Conservation (phyloP, 805 yeast genomes). For the Metschnikowia kunwiensis region DNA sequence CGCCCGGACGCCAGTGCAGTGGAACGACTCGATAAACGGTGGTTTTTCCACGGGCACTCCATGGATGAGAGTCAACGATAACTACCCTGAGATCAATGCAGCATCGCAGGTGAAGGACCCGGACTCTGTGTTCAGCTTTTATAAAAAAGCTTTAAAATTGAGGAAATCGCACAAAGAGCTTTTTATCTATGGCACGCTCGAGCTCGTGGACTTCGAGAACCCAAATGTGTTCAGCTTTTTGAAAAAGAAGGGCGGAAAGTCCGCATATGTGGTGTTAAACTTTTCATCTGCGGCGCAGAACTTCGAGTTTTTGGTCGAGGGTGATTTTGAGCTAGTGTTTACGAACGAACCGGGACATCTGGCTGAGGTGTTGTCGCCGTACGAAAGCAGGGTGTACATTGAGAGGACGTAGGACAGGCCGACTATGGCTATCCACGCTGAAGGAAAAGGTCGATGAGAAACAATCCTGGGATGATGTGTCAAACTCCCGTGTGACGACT, state of each 20-base stretch:
- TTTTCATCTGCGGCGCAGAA: conserved; percentile 16
- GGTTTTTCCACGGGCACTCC: conserved; percentile 50
- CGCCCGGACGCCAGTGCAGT: conserved; percentile 55
- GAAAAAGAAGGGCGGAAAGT: conserved; percentile 31
- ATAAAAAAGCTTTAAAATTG: conserved; percentile 39
- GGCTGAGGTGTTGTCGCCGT: conserved; percentile 31
- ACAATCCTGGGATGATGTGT: too few species aligned
- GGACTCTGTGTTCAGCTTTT: conserved; percentile 44
- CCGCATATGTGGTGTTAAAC: conserved; percentile 23
- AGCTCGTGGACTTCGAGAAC: conserved; percentile 42
- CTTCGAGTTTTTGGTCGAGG: conserved; percentile 21
- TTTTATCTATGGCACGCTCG: conserved; percentile 46
- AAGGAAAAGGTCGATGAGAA: too few species aligned
- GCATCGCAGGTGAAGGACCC: conserved; percentile 44
- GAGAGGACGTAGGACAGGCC: too few species aligned
- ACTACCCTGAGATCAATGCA: conserved; percentile 48
- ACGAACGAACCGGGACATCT: conserved; percentile 25
- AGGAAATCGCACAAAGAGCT: conserved; percentile 45
- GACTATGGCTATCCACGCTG: too few species aligned
- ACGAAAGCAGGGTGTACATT: conserved; percentile 43
- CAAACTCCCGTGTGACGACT: too few species aligned
- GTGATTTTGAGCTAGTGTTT: conserved; percentile 25
- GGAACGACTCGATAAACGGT: conserved; percentile 44
- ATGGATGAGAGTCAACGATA: conserved; percentile 53
- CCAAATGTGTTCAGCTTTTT: conserved; percentile 39